phyloP scores from a whole-genome alignment of 2,329 filamentous ascomycete species.

The Colletotrichum sp. region DNA sequence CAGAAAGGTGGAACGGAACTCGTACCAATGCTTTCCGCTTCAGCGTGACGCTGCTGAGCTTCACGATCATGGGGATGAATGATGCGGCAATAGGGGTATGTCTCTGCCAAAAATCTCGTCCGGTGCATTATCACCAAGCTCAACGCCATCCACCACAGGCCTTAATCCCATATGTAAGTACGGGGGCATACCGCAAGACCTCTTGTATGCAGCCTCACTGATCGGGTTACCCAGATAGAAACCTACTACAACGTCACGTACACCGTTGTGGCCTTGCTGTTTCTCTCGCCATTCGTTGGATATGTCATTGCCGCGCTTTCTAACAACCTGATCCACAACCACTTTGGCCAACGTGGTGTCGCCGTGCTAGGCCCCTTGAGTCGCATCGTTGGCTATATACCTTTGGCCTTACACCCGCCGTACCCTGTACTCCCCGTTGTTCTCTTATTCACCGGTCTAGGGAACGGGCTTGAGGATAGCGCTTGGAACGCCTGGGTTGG shows the following conservation, averaged over 20 bases:
- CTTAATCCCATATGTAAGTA: background rate
- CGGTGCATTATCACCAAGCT: background rate
- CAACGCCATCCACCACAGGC: background rate
- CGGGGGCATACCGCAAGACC: background rate
- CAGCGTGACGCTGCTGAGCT: conserved; percentile 62
- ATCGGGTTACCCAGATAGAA: conserved; percentile 36
- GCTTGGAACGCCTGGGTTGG: conserved; percentile 69
- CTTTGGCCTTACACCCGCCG: conserved; percentile 71
- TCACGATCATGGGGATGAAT: conserved; percentile 71
- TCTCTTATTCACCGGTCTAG: conserved; percentile 71
- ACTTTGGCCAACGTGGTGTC: conserved; percentile 73
- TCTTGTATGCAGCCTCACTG: background rate
- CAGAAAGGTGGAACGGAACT: conserved; percentile 70
- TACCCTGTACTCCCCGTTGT: conserved; percentile 70
- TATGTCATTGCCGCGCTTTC: conserved; percentile 67
- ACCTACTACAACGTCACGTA: conserved; percentile 66
- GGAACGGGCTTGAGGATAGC: conserved; percentile 71
- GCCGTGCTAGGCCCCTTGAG: conserved; percentile 68
- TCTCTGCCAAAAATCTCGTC: conserved; percentile 33
- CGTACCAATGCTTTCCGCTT: conserved; percentile 63
- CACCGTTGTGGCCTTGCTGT: conserved; percentile 68
- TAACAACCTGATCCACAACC: conserved; percentile 70
- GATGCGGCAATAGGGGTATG: conserved; percentile 68
- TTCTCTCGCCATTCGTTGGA: conserved; percentile 69
- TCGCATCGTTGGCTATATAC: conserved; percentile 69